Base-by-base conservation (phyloP, 208 protist species). In the Porcisia hertigi region DNA sequence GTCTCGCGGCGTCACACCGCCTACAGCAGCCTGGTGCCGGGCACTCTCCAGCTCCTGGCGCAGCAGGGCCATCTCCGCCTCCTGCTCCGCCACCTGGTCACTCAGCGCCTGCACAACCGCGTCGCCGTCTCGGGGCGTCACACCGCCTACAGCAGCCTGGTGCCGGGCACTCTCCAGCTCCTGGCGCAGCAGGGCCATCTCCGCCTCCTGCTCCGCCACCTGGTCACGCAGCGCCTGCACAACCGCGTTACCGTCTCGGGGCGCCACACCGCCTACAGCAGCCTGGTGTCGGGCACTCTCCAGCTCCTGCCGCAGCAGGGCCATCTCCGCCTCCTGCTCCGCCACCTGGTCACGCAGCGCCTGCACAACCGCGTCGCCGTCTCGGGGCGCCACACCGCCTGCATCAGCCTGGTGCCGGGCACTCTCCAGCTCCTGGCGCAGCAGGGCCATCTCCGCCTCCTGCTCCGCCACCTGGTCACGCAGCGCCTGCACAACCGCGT, bases 31-130 rank as follows among this genome's bases (percentile, higher is more conserved):
- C n/a, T n/a, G n/a, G n/a, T n/a, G n/a, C n/a, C n/a, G n/a, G n/a
- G n/a, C n/a, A n/a, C n/a, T n/a, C n/a, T n/a, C n/a, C n/a, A 71
- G 66, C 47, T 3, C 47, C 47, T 71, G n/a, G 49, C 45, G 72
- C 14, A 76, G 72, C 43, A 39, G 36, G 3, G 20, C 0, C 39
- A 67, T 55, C 71, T 66, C 71, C 36, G 52, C 2, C 39, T 57
- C 71, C 58, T 66, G 53, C 41, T 53, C 71, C 55, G 71, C 57
- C 12, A 75, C 47, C 57, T 67, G 39, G 41, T 63, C 39, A 0
- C 57, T 20, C 57, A 60, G 57, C 0, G 57, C 57, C n/a, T 58
- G 54, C 18, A 0, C 53, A 58, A 7, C 53, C n/a, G 18, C 53
- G 53, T 20, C 9, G 11, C 53, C 53, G 16, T 58, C 54, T 3